A percentile compares a stretch with the other conserved stretches of the same genome.
Evolutionary conservation across 495 filamentous ascomycete species (phyloP).

Genomic region (Penicillium verhagenii): DNA sequence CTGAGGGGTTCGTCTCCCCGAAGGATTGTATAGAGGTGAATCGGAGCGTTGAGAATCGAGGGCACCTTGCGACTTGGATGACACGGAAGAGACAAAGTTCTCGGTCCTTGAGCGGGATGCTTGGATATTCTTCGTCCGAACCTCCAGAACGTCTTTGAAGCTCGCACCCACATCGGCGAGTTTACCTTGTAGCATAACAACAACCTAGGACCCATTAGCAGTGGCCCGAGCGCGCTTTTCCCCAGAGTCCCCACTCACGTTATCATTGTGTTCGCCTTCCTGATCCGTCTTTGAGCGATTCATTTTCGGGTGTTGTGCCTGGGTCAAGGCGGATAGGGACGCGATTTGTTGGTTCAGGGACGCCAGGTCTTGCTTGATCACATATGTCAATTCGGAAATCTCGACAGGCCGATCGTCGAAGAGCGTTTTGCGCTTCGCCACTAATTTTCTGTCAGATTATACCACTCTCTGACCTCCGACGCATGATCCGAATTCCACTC

Average conservation of each 20-base stretch:
- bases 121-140: slow-evolving; percentile 97
- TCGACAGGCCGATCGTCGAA: slow-evolving; percentile 97
- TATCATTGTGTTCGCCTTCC: slow-evolving; percentile 96
- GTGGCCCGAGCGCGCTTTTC: neutral
- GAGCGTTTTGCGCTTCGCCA: slow-evolving; percentile 93
- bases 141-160: slow-evolving; percentile 97
- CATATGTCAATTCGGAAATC: slow-evolving; percentile 91
- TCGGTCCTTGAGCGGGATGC: slow-evolving; percentile 88
- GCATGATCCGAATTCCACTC: slow-evolving; percentile 22
- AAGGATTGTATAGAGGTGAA: slow-evolving; percentile 85
- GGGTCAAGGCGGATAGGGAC: slow-evolving; percentile 68
- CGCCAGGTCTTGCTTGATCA: slow-evolving; percentile 96
- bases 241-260: slow-evolving; percentile 47
- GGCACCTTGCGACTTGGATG: slow-evolving; percentile 70
- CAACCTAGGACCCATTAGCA: slow-evolving; percentile 52
- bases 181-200: slow-evolving; percentile 89
- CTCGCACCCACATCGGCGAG: slow-evolving; percentile 89
- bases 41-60: slow-evolving; percentile 56
- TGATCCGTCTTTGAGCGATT: slow-evolving; percentile 60
- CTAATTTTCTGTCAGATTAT: slow-evolving; percentile 38
- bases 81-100: slow-evolving; percentile 91
- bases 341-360: slow-evolving; percentile 86
- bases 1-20: slow-evolving; percentile 63
- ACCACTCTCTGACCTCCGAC: neutral
- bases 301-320: slow-evolving; percentile 68